Evolutionary conservation across 495 filamentous ascomycete species (phyloP).

Genomic region (Cenococcum geophilum): DNA sequence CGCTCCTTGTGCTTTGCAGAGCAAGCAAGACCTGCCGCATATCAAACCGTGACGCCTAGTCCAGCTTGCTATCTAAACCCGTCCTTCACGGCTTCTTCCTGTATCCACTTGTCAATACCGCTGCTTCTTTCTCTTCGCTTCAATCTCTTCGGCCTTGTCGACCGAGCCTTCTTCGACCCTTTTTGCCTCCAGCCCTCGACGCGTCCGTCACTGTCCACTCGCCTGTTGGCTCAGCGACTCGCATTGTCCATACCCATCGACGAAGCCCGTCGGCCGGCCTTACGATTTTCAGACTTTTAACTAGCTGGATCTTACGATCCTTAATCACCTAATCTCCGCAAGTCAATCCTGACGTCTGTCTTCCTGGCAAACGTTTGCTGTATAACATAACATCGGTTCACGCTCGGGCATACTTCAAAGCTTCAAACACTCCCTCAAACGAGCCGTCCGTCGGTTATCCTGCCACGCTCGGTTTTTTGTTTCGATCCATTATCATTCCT

Average conservation of each 20-base stretch:
- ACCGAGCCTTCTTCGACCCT: not conserved
- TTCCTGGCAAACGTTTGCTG: slow-evolving; percentile 15
- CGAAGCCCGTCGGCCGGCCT: slow-evolving; percentile 9
- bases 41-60: not conserved
- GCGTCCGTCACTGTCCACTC: slow-evolving; percentile 4
- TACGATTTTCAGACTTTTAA: slow-evolving; percentile 4
- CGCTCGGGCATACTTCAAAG: slow-evolving; percentile 7
- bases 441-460: slow-evolving; percentile 8
- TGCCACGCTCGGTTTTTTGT: slow-evolving; percentile 3
- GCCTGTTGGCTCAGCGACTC: not conserved
- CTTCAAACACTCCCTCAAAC: slow-evolving; percentile 14
- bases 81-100: slow-evolving; percentile 14
- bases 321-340: slow-evolving; percentile 30
- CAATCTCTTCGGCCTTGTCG: not conserved
- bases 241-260: slow-evolving; percentile 7
- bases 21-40: slow-evolving; percentile 23
- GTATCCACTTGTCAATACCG: slow-evolving; percentile 16
- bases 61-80: slow-evolving; percentile 19
- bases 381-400: slow-evolving; percentile 7
- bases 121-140: slow-evolving; percentile 5
- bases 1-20: slow-evolving; percentile 24
- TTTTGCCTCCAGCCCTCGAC: not conserved
- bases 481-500: slow-evolving; percentile 31
- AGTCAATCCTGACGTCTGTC: slow-evolving; percentile 13
- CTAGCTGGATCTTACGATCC: slow-evolving; percentile 27